These are phyloP conservation scores for Lentinula lateritia DNA, from an alignment of 768 basidiomycete species.

Conservation along the genomic window DNA sequence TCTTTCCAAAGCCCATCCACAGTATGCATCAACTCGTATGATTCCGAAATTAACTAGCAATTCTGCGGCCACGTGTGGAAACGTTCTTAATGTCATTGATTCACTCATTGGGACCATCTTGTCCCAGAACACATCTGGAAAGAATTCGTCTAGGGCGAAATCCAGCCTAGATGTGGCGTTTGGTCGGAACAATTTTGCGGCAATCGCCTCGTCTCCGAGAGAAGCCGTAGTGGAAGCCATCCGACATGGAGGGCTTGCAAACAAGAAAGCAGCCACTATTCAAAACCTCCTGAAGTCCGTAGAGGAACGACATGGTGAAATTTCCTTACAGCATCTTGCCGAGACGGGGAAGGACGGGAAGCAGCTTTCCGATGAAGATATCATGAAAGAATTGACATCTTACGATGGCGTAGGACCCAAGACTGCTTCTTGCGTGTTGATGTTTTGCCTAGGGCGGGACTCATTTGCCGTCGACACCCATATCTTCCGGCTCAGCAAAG, in stretches of 20 bases:
- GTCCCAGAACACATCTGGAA: conserved; percentile 52
- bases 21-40: conserved; percentile 22
- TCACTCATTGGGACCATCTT: conserved; percentile 54
- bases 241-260: conserved; percentile 50
- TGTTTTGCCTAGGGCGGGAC: conserved; percentile 55
- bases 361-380: conserved; percentile 36
- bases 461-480: conserved; percentile 65
- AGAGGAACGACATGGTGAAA: conserved; percentile 40
- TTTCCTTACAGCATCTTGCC: conserved; percentile 53
- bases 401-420: conserved; percentile 58
- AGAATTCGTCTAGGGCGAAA: conserved; percentile 48
- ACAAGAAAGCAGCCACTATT: conserved; percentile 52
- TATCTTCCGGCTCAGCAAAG: conserved; percentile 46
- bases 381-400: conserved; percentile 52
- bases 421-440: conserved; percentile 56
- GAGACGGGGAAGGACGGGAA: conserved; percentile 15
- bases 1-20: conserved; percentile 31
- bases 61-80: conserved; percentile 39
- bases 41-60: conserved; percentile 22
- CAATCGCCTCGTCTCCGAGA: conserved; percentile 38
- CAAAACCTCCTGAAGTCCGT: conserved; percentile 40
- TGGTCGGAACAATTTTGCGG: conserved; percentile 44
- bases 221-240: conserved; percentile 44
- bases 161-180: conserved; percentile 39
- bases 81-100: conserved; percentile 50